Evolutionary conservation across 768 basidiomycete genomes (phyloP).

Genomic region (Porphyrellus cyaneotinctus): DNA sequence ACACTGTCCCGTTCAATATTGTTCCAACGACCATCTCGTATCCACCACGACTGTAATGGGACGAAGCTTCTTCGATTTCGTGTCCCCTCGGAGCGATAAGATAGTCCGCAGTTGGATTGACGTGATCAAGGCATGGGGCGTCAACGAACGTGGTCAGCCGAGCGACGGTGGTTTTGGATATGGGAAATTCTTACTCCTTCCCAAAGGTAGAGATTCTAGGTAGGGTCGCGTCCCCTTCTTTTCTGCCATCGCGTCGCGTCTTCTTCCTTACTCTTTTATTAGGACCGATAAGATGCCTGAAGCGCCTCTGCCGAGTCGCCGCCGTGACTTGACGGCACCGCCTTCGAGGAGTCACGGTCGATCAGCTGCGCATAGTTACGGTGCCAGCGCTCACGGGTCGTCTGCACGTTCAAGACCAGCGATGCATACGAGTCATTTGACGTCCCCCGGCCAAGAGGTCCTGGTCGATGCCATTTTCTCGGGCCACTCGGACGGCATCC

Average conservation of each 20-base stretch:
- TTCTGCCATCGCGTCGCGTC: background rate
- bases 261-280: background rate
- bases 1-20: conserved; percentile 63
- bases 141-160: conserved; percentile 79
- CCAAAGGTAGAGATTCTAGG: conserved; percentile 62
- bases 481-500: conserved; percentile 79
- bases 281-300: conserved; percentile 29
- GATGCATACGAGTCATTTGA: background rate
- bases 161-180: conserved; percentile 84
- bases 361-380: background rate
- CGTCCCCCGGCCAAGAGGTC: conserved; percentile 34
- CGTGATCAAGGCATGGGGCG: conserved; percentile 77
- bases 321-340: conserved; percentile 24
- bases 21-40: conserved; percentile 69
- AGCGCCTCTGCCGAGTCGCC: conserved; percentile 27
- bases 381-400: background rate
- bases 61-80: conserved; percentile 74
- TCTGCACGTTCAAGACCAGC: conserved; percentile 12
- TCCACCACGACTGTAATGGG: conserved; percentile 55
- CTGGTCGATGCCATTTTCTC: conserved; percentile 79
- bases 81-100: conserved; percentile 56
- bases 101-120: conserved; percentile 72
- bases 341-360: conserved; percentile 14
- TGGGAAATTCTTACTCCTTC: conserved; percentile 58
- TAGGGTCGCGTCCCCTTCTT: conserved; percentile 4